Evolutionary conservation across 148 eudicot species (phyloP).

Genomic region (Rhododendron simsii): DNA sequence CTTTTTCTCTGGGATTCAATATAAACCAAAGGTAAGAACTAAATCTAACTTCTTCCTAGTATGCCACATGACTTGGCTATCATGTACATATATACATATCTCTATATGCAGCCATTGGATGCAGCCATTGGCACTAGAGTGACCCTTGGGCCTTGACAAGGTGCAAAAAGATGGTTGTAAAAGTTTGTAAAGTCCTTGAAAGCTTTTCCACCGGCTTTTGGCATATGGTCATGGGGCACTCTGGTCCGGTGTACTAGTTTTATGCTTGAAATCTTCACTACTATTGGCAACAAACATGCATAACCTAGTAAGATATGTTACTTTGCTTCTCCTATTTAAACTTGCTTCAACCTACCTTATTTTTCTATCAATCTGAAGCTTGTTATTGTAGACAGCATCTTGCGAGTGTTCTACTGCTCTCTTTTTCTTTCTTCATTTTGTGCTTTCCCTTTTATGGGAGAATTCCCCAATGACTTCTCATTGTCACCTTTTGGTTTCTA

Average conservation of each 20-base stretch:
- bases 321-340: background rate
- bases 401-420: no score
- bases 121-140: background rate
- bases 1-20: slow-evolving; percentile 57
- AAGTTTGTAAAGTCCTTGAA: background rate
- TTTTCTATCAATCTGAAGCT: background rate
- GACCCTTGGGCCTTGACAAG: background rate
- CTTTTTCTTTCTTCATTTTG: background rate
- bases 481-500: background rate
- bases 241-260: background rate
- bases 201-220: background rate
- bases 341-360: background rate
- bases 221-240: background rate
- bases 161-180: background rate
- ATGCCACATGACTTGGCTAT: background rate
- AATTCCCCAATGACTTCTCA: background rate
- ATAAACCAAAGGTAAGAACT: slow-evolving; percentile 57
- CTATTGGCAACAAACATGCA: background rate
- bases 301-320: background rate
- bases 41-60: background rate
- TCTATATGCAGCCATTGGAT: background rate
- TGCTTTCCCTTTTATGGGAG: background rate
- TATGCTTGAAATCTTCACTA: background rate
- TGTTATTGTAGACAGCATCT: background rate
- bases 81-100: background rate